Evolutionary conservation across 2,329 filamentous ascomycete genomes (phyloP).

Genomic region (Ophiostoma populinum): DNA sequence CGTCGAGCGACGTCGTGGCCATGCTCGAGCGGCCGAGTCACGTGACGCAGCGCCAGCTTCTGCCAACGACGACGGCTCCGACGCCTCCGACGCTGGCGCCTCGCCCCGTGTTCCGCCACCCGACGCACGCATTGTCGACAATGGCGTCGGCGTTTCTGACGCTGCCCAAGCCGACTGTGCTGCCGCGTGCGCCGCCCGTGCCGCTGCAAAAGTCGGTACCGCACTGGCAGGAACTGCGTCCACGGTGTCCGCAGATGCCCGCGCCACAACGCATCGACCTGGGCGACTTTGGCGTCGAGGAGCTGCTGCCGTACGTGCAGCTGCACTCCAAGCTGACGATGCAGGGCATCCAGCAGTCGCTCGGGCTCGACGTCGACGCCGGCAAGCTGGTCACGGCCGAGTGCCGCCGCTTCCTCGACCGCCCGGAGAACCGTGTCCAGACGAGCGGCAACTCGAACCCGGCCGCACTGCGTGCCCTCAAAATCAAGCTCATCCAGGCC

Average conservation of each 20-base stretch:
- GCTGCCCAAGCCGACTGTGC: neutral
- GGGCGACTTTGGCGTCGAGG: conserved; percentile 3
- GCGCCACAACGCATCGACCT: conserved; percentile 9
- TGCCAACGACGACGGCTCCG: too few species aligned
- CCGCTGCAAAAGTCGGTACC: conserved; percentile 1
- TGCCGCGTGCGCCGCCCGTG: neutral
- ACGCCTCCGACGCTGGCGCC: too few species aligned
- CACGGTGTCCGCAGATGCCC: conserved; percentile 8
- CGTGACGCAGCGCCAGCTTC: too few species aligned
- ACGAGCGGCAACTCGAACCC: conserved; percentile 6
- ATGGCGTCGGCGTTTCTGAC: neutral
- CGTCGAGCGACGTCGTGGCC: neutral
- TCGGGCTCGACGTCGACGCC: conserved; percentile 4
- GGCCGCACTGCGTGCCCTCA: conserved; percentile 6
- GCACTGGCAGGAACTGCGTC: conserved; percentile 11
- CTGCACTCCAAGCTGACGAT: conserved; percentile 7
- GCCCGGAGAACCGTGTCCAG: conserved; percentile 3
- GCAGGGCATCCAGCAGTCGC: conserved; percentile 3
- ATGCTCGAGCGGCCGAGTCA: conserved; percentile 1
- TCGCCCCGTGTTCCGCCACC: too few species aligned
- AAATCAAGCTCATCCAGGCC: conserved; percentile 8
- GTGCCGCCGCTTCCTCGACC: conserved; percentile 5
- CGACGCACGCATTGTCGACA: too few species aligned
- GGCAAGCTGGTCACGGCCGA: conserved; percentile 1
- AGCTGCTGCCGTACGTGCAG: conserved; percentile 10